Base-by-base conservation (phyloP, 140 eudicot genomes). In the Stevia rebaudiana region DNA sequence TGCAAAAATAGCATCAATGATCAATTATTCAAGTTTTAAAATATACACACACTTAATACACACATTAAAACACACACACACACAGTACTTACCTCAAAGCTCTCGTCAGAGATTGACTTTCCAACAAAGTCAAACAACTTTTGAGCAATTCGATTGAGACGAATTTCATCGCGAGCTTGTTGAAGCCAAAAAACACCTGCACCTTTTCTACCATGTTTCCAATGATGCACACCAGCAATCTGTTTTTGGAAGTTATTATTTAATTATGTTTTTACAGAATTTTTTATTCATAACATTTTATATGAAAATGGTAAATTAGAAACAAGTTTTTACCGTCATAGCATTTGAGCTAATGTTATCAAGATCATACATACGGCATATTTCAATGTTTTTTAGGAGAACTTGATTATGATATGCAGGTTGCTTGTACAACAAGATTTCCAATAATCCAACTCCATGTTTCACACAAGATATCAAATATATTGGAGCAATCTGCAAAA, bases 191-290 rank as follows among this genome's bases (percentile, higher is more conserved):
- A 85, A 61, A 92, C 80, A 59, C 94, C 98, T 16, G 90, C 80
- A n/a, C 98, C 98, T 81, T 92, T 92, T 72, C 76, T 82, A 44
- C 98, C 98, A 78, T 92, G 97, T 79, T 92, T 92, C 98, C 98
- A 92, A 61, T 80, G 81, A 82, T 92, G 95, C 40, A 92, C 82
- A 58, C 98, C 98, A 18, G 94, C 95, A 71, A 92, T 83, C 98
- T 92, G 73, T 62, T 59, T 39, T 28, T 15, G 46, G 50, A 3
- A 36, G 61, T 35, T 18, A 31, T n/a, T 50, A 17, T 28, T 36
- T 31, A 25, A 37, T 41, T 19, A 18, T 33, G 62, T 22, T 42
- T 3, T 25, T 21, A 52, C 22, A 68, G 33, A 41, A 24, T 23
- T 56, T 53, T 28, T 30, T n/a, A n/a, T n/a, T n/a, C n/a, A n/a